A percentile compares a stretch with the other conserved stretches of the same genome.
phyloP scores from a whole-genome alignment of 345 rosid species.

The Ricinus communis region DNA sequence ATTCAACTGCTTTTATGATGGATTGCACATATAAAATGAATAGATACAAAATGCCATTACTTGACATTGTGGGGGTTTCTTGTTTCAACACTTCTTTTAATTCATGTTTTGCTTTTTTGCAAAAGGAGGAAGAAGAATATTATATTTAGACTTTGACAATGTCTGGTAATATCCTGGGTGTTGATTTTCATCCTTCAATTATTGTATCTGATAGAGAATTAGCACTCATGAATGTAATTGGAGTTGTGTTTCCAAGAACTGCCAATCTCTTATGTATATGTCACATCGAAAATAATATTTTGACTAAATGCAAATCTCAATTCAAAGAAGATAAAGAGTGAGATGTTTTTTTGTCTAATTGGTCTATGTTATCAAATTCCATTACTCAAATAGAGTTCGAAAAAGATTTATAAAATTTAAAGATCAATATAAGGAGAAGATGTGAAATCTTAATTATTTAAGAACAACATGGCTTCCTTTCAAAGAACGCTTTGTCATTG shows the following conservation, averaged over 20 bases:
- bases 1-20: background rate
- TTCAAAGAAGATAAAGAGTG: background rate
- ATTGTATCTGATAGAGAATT: background rate
- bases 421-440: too few relatives aligned
- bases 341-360: background rate
- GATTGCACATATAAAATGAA: background rate
- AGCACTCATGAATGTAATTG: background rate
- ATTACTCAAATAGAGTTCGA: too few relatives aligned
- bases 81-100: too few relatives aligned
- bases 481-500: conserved; percentile 1
- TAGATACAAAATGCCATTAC: background rate
- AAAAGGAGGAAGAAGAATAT: too few relatives aligned
- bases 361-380: background rate
- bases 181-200: background rate
- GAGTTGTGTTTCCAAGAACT: background rate
- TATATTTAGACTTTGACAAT: background rate
- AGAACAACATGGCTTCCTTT: too few relatives aligned
- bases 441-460: too few relatives aligned
- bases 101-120: too few relatives aligned
- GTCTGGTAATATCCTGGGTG: background rate
- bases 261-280: background rate
- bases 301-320: background rate
- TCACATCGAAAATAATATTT: conserved; percentile 4
- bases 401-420: too few relatives aligned
- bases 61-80: background rate